These are phyloP conservation scores for Juglanconis oblonga DNA, from an alignment of 2,329 filamentous ascomycete genomes.

Conservation along the genomic window DNA sequence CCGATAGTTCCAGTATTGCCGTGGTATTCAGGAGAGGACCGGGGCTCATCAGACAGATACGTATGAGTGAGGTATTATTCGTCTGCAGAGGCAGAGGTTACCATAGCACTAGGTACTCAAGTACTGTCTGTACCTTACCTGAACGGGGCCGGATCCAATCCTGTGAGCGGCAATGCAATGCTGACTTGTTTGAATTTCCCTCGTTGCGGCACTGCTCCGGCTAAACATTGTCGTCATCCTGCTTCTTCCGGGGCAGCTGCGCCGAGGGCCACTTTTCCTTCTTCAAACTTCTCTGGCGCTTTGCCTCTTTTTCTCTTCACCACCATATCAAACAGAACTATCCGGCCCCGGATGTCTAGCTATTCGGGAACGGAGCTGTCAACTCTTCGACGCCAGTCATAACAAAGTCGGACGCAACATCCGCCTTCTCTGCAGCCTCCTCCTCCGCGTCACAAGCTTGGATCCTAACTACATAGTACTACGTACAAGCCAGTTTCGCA, in stretches of 20 bases:
- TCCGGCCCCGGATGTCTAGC: constrained; percentile 14
- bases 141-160: not conserved
- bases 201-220: not conserved
- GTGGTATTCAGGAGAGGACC: too few species aligned
- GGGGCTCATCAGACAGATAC: too few species aligned
- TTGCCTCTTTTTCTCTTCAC: not conserved
- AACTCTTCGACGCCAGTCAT: constrained; percentile 2
- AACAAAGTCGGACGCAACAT: constrained; percentile 6
- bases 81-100: too few species aligned
- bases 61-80: too few species aligned
- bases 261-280: not conserved
- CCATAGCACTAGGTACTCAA: too few species aligned
- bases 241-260: not conserved
- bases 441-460: not conserved
- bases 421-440: too few species aligned
- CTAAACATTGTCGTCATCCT: constrained; percentile 9
- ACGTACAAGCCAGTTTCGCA: constrained; percentile 9
- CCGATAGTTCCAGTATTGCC: too few species aligned
- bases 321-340: not conserved
- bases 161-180: not conserved
- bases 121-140: too few species aligned
- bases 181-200: not conserved
- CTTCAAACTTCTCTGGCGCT: not conserved
- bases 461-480: constrained; percentile 5
- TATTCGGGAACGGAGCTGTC: constrained; percentile 10